Evolutionary conservation across 1,284 basidiomycete species (phyloP).

Genomic region (Baeospora myosura): DNA sequence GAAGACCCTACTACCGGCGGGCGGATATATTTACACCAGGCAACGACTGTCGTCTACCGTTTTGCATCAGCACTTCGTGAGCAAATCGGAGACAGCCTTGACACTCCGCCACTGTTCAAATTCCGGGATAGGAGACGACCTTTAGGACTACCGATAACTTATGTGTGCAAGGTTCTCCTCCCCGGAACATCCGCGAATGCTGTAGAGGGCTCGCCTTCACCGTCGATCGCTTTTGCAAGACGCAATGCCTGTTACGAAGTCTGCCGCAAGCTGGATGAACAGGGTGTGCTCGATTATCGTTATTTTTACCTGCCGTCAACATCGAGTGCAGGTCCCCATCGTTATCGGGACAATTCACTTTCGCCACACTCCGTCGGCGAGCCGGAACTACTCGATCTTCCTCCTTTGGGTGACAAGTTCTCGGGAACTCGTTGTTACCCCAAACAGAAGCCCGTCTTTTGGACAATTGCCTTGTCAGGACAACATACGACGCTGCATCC

Average conservation of each 20-base stretch:
- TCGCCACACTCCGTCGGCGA: conserved; percentile 11
- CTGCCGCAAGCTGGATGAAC: conserved; percentile 43
- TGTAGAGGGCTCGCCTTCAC: conserved; percentile 36
- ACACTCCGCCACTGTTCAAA: conserved; percentile 32
- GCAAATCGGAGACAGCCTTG: conserved; percentile 11
- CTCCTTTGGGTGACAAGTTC: conserved; percentile 20
- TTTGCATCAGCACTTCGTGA: conserved; percentile 27
- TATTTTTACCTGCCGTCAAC: conserved; percentile 36
- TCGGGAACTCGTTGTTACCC: conserved; percentile 46
- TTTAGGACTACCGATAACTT: conserved; percentile 16
- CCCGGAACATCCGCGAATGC: conserved; percentile 33
- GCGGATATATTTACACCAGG: conserved; percentile 47
- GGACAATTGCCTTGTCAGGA: conserved; percentile 36
- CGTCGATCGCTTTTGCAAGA: conserved; percentile 45
- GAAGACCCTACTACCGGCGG: conserved; percentile 53
- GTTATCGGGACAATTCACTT: too few species aligned
- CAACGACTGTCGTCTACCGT: conserved; percentile 46
- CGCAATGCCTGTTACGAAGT: conserved; percentile 48
- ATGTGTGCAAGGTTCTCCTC: conserved; percentile 44
- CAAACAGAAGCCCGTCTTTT: conserved; percentile 55
- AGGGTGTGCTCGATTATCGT: conserved; percentile 43
- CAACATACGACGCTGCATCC: conserved; percentile 40
- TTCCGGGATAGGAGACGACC: conserved; percentile 25
- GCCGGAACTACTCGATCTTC: conserved; percentile 13
- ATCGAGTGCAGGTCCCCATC: too few species aligned